These are phyloP conservation scores for Leucocoprinus leucothites DNA, from an alignment of 768 basidiomycete genomes.

Conservation along the genomic window DNA sequence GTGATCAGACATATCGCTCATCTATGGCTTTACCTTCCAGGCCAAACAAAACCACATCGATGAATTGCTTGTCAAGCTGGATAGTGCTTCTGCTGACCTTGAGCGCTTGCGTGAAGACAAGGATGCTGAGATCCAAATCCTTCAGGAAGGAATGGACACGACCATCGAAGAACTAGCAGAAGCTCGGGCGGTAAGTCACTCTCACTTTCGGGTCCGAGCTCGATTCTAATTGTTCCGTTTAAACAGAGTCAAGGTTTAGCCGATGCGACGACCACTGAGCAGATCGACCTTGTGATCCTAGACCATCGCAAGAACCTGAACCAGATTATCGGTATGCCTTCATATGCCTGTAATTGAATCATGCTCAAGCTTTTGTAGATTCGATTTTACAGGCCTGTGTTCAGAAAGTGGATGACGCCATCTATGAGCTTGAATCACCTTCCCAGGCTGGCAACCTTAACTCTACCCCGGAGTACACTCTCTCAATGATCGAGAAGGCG, in stretches of 20 bases:
- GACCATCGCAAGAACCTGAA: constrained; percentile 98
- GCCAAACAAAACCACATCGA: constrained; percentile 97
- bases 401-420: constrained; percentile 94
- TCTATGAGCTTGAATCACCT: constrained; percentile 97
- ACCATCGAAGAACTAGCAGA: constrained; percentile 88
- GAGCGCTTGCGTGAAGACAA: constrained; percentile 91
- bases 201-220: neutral
- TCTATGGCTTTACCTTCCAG: constrained; percentile 36
- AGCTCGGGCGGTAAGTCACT: constrained; percentile 65
- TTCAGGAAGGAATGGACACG: constrained; percentile 93
- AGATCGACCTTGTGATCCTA: constrained; percentile 94
- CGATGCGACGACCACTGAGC: constrained; percentile 91
- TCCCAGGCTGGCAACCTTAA: constrained; percentile 92
- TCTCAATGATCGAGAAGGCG: constrained; percentile 98
- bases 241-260: constrained; percentile 77
- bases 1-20: neutral
- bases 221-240: constrained; percentile 12
- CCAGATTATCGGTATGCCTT: constrained; percentile 78
- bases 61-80: constrained; percentile 79
- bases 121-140: constrained; percentile 92
- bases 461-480: constrained; percentile 97
- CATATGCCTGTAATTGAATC: neutral
- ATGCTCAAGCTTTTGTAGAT: constrained; percentile 46
- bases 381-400: constrained; percentile 96
- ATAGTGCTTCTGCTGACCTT: constrained; percentile 69